Percentiles rank a stretch among this genome's conserved stretches.
Conservation (phyloP, 2,329 filamentous ascomycete species). For the Phialemonium atrogriseum region DNA sequence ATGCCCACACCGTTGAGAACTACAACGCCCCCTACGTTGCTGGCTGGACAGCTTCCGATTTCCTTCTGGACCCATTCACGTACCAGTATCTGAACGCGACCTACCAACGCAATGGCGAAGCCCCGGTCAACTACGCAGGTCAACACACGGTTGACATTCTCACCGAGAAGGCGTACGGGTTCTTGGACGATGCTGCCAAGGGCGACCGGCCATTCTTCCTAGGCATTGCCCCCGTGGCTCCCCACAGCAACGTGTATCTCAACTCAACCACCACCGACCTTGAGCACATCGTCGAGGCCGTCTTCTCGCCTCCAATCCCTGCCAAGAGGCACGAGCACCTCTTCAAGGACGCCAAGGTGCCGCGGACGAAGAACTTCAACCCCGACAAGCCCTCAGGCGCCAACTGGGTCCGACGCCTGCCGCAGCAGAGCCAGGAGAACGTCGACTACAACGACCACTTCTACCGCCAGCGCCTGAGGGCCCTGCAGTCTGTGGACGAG, state of each 20-base stretch:
- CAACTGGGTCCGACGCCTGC: conserved; percentile 33
- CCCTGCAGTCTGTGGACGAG: conserved; percentile 34
- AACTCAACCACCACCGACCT: conserved; percentile 5
- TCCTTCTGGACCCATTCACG: conserved; percentile 58
- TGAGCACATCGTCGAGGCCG: conserved; percentile 6
- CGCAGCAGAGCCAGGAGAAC: conserved; percentile 24
- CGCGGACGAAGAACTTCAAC: conserved; percentile 60
- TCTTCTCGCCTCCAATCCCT: conserved; percentile 41
- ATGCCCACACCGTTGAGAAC: conserved; percentile 38
- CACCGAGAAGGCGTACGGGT: neutral
- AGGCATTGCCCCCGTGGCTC: conserved; percentile 49
- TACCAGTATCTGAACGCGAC: conserved; percentile 61
- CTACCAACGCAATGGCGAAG: conserved; percentile 50
- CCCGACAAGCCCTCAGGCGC: conserved; percentile 39
- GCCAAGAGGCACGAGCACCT: conserved; percentile 51
- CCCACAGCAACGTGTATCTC: conserved; percentile 39
- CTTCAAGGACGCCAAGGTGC: conserved; percentile 50
- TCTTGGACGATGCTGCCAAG: conserved; percentile 2
- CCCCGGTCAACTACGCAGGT: conserved; percentile 26
- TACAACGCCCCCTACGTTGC: conserved; percentile 41
- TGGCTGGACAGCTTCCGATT: conserved; percentile 48
- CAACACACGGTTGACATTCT: conserved; percentile 12
- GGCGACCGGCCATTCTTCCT: conserved; percentile 45
- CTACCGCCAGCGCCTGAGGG: conserved; percentile 34
- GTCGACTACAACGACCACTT: conserved; percentile 40